Evolutionary conservation across 106 monocot genomes (phyloP), one percentile per base, ranked within the genome.

Genomic region (Xerophyta viscosa): DNA sequence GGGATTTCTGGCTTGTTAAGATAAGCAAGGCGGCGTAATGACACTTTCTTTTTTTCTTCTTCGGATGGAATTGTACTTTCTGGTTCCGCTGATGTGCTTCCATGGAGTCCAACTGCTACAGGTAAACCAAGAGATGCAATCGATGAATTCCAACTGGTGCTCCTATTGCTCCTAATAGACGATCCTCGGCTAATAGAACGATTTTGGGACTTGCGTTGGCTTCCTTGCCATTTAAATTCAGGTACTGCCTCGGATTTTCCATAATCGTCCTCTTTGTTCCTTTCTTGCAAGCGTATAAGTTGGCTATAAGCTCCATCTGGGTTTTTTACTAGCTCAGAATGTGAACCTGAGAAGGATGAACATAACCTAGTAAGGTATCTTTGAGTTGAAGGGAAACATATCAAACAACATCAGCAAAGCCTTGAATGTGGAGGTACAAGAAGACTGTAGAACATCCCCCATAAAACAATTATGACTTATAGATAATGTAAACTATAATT

Each of bases 1-100:
- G 68, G 73, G 17, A 66, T 43, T 56, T 83, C 83, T 23, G 72
- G 73, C 46, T 83, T 83, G 62, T 83, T 77, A n/a, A 83, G 73
- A 52, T 41, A 27, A 1, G 77, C 77, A 47, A 83, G 77, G 23
- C 77, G 77, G 3, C 58, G 31, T 8, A 83, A 24, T 20, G 83
- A 37, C 3, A 70, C 73, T 58, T 73, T n/a, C n/a, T n/a, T n/a
- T n/a, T n/a, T n/a, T n/a, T n/a, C 8, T 48, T 46, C 20, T 24
- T 64, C 9, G 2, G 36, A 18, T 49, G 67, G 30, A 17, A 30
- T 8, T 48, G 45, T 19, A 51, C 9, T 23, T 4, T 27, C 21
- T 12, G 27, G 7, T 41, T 54, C n/a, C 13, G 50, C 44, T 23
- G 57, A 52, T 36, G 53, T 20, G 9, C 29, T 61, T 27, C 58